Evolutionary conservation across 495 filamentous ascomycete genomes (phyloP).

Genomic region (Aspergillus conjunctus): DNA sequence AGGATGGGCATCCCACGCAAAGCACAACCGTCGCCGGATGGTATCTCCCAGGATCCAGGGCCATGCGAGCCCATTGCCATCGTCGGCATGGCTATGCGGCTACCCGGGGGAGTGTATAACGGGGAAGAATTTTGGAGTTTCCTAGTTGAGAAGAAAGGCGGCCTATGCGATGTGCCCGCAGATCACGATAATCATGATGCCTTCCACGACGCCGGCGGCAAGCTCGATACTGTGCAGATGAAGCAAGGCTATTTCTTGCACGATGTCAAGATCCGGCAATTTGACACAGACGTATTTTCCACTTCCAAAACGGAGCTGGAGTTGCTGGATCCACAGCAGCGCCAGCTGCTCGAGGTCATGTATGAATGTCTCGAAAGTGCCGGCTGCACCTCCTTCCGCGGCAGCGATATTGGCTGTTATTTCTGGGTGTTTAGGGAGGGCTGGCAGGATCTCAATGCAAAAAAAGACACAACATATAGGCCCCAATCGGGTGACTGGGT

Average conservation of each 20-base stretch:
- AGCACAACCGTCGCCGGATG: too few relatives aligned
- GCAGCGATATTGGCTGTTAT: constrained; percentile 51
- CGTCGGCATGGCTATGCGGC: constrained; percentile 48
- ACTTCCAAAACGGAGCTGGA: constrained; percentile 48
- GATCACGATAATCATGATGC: constrained; percentile 21
- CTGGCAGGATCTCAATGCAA: constrained; percentile 34
- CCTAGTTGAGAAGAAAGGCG: constrained; percentile 6
- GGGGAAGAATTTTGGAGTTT: constrained; percentile 24
- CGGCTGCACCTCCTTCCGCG: constrained; percentile 47
- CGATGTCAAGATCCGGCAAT: constrained; percentile 25
- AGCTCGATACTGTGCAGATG: constrained; percentile 27
- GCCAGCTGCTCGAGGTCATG: constrained; percentile 57
- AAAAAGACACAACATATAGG: constrained; percentile 31
- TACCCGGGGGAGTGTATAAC: constrained; percentile 45
- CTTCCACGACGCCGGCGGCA: constrained; percentile 10
- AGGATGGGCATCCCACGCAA: too few relatives aligned
- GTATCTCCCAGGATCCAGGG: too few relatives aligned
- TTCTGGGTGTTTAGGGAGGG: constrained; percentile 49
- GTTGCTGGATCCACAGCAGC: constrained; percentile 58
- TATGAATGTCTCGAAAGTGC: constrained; percentile 41
- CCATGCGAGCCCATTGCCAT: constrained; percentile 44
- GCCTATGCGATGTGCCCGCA: constrained; percentile 17
- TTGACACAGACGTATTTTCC: constrained; percentile 37
- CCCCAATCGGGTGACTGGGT: constrained; percentile 25
- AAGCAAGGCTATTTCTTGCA: constrained; percentile 55